phyloP scores from a whole-genome alignment of 352 stramenopile genomes.

The Phytopythium mirpurense region DNA sequence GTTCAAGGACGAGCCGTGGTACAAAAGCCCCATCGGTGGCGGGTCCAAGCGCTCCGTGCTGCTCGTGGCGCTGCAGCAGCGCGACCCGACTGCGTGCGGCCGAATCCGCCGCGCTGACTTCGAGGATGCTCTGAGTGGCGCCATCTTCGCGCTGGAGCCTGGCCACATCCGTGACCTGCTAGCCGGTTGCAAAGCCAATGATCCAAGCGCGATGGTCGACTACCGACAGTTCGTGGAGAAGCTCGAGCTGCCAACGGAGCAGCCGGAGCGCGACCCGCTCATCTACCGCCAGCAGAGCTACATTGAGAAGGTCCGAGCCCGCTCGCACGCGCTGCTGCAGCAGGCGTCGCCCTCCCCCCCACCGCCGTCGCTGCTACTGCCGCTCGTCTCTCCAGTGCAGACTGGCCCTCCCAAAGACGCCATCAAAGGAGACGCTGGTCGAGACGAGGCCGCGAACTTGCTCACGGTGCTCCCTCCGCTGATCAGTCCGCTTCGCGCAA shows the following conservation, averaged over 20 bases:
- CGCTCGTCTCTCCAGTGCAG: background rate
- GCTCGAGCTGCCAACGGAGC: constrained; percentile 19
- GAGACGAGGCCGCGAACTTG: background rate
- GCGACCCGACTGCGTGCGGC: constrained; percentile 28
- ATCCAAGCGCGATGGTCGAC: constrained; percentile 22
- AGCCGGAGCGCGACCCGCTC: constrained; percentile 21
- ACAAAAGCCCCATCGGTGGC: constrained; percentile 35
- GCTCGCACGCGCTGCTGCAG: background rate
- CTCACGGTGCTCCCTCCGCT: background rate
- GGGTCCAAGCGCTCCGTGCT: constrained; percentile 47
- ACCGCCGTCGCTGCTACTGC: background rate
- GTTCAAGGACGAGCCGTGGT: constrained; percentile 61
- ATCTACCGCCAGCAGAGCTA: constrained; percentile 48
- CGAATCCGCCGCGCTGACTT: constrained; percentile 28
- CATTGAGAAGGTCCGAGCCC: constrained; percentile 15
- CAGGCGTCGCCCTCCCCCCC: background rate
- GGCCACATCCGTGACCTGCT: constrained; percentile 25
- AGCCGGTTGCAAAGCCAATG: constrained; percentile 21
- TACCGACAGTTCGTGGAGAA: constrained; percentile 42
- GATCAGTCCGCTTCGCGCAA: constrained; percentile 1
- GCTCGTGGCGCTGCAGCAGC: constrained; percentile 31
- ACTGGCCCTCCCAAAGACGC: background rate
- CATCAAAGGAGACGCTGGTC: background rate
- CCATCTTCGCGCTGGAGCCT: constrained; percentile 34
- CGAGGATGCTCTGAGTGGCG: constrained; percentile 23